Conservation (phyloP, 805 yeast species). For the Candida sphagnicola region DNA sequence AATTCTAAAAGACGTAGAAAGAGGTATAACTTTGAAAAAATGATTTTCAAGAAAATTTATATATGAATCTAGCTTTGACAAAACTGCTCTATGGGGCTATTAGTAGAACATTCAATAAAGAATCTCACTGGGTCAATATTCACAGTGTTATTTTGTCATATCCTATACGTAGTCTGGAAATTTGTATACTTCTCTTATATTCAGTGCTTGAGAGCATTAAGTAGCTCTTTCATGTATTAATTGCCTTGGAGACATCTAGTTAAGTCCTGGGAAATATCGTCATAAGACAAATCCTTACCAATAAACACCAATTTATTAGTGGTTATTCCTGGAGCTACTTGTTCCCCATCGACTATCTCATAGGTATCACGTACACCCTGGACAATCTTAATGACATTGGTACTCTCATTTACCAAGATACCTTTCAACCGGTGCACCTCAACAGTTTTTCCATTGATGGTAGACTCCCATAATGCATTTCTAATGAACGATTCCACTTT, state of each 20-base stretch:
- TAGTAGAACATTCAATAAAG: no score
- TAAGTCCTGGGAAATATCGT: slow-evolving; percentile 31
- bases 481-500: slow-evolving; percentile 64
- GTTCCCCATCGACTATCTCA: slow-evolving; percentile 57
- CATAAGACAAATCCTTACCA: slow-evolving; percentile 56
- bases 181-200: no score
- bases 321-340: slow-evolving; percentile 30
- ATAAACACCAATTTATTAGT: slow-evolving; percentile 67
- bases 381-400: slow-evolving; percentile 49
- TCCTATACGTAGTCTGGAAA: no score
- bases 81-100: no score
- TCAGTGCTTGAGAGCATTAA: no score
- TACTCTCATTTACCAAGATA: slow-evolving; percentile 41
- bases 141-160: no score
- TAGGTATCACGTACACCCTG: slow-evolving; percentile 95
- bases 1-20: no score
- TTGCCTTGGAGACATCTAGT: slow-evolving; percentile 8
- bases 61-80: no score
- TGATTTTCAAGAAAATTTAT: no score
- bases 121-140: no score
- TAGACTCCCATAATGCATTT: slow-evolving; percentile 68
- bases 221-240: no score
- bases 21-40: no score
- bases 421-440: slow-evolving; percentile 89
- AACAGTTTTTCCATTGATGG: slow-evolving; percentile 36